phyloP scores from a whole-genome alignment of 1,284 basidiomycete genomes.

The Leccinum huronense region DNA sequence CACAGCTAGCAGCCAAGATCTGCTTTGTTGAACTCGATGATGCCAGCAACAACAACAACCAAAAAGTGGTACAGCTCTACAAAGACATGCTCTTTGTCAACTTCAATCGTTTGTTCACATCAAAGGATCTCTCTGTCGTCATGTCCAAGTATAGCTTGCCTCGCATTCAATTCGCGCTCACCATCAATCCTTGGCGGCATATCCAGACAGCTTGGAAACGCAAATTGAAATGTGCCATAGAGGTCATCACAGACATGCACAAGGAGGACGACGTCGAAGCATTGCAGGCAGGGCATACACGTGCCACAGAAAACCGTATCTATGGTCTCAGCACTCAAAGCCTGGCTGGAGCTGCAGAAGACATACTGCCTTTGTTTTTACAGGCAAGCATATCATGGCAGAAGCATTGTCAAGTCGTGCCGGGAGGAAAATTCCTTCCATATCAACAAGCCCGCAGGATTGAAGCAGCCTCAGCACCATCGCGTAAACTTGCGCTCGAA shows the following conservation, averaged over 20 bases:
- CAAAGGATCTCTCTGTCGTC: not conserved
- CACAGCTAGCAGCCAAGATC: constrained; percentile 16
- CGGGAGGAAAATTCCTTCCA: not conserved
- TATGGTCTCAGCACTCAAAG: constrained; percentile 25
- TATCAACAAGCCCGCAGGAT: not conserved
- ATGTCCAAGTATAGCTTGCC: constrained; percentile 12
- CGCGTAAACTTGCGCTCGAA: no score
- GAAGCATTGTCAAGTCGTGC: constrained; percentile 9
- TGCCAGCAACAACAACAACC: no score
- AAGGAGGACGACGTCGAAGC: constrained; percentile 18
- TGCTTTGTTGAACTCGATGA: constrained; percentile 8
- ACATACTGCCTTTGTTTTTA: constrained; percentile 30
- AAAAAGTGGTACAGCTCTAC: constrained; percentile 17
- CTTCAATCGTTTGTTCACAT: constrained; percentile 13
- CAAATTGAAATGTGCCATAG: constrained; percentile 13
- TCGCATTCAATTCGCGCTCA: constrained; percentile 14
- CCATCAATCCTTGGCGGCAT: constrained; percentile 28
- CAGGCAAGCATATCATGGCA: constrained; percentile 34
- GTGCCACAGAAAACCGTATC: constrained; percentile 25
- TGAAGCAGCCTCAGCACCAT: not conserved
- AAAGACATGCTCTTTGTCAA: constrained; percentile 29
- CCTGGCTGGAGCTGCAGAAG: constrained; percentile 28
- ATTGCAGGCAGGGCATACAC: constrained; percentile 29
- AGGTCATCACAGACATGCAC: constrained; percentile 11
- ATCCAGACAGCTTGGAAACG: constrained; percentile 28